A percentile compares a stretch with the other conserved stretches of the same genome.
phyloP scores from a whole-genome alignment of 306 rosid genomes.

The Prinsepia uniflora region DNA sequence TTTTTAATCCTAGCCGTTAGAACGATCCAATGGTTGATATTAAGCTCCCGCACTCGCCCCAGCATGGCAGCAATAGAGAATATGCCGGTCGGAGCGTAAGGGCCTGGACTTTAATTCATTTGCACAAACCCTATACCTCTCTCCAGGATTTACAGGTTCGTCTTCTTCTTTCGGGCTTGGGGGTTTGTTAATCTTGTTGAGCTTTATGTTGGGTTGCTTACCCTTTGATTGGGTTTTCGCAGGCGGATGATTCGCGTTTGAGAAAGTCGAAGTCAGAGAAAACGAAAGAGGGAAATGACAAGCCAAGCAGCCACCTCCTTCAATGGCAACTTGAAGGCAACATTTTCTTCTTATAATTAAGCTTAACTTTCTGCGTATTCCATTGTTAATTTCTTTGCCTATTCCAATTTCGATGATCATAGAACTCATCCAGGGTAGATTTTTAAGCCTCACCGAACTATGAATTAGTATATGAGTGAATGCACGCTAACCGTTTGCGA shows the following conservation, averaged over 20 bases:
- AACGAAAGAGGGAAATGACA: constrained; percentile 33
- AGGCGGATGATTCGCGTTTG: constrained; percentile 9
- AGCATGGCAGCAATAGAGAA: background rate
- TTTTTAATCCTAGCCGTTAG: background rate
- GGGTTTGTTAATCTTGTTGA: background rate
- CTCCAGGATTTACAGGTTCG: background rate
- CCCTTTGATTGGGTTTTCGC: constrained; percentile 1
- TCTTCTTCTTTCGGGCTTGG: background rate
- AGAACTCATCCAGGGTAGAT: background rate
- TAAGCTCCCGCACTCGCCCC: background rate
- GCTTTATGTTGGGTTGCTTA: background rate
- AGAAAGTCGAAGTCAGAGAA: constrained; percentile 9
- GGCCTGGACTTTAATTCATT: background rate
- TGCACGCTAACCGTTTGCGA: constrained; percentile 24
- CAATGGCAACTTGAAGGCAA: constrained; percentile 46
- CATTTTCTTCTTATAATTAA: background rate
- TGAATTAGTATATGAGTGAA: background rate
- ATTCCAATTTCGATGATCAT: no score
- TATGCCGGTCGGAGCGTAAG: background rate
- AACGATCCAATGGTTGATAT: background rate
- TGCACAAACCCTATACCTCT: background rate
- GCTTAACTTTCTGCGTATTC: background rate
- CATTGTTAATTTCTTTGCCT: background rate
- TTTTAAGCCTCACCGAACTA: background rate
- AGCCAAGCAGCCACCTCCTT: constrained; percentile 40